phyloP scores from a whole-genome alignment of 805 yeast genomes.

The Clavispora asparagi region DNA sequence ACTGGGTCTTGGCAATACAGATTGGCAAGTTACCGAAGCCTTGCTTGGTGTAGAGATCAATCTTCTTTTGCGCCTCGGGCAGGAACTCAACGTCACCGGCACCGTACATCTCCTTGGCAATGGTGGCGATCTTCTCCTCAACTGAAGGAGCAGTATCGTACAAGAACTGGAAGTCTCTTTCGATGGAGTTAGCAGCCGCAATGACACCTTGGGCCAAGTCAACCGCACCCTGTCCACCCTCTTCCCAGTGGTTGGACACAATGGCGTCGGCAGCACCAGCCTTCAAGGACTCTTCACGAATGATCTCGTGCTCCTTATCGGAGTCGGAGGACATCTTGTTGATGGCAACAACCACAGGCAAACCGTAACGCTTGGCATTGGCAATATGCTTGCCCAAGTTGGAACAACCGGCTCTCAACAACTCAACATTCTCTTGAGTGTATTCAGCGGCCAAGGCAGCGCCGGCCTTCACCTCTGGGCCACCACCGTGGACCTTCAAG shows the following conservation, averaged over 20 bases:
- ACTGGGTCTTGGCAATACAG: conserved; percentile 83
- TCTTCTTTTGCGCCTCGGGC: conserved; percentile 64
- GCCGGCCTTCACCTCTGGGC: conserved; percentile 84
- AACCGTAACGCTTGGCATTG: conserved; percentile 66
- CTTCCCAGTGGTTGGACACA: conserved; percentile 81
- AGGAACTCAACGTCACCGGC: conserved; percentile 67
- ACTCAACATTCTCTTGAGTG: conserved; percentile 63
- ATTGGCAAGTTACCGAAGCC: conserved; percentile 76
- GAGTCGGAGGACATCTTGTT: conserved; percentile 75
- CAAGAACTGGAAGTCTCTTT: conserved; percentile 45
- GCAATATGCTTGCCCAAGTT: conserved; percentile 73
- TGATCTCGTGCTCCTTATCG: conserved; percentile 61
- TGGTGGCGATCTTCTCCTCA: conserved; percentile 61
- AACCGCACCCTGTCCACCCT: conserved; percentile 80
- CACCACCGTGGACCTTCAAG: conserved; percentile 82
- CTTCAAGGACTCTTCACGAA: conserved; percentile 59
- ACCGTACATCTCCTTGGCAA: conserved; percentile 75
- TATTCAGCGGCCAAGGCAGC: conserved; percentile 72
- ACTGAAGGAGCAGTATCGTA: conserved; percentile 51
- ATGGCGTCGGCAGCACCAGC: conserved; percentile 81
- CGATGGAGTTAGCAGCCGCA: conserved; percentile 48
- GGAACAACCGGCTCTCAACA: conserved; percentile 64
- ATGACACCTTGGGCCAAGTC: conserved; percentile 69
- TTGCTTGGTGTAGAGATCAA: conserved; percentile 62
- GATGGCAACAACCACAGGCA: conserved; percentile 79